Base-by-base conservation (phyloP, 768 basidiomycete species). In the Artomyces pyxidatus region DNA sequence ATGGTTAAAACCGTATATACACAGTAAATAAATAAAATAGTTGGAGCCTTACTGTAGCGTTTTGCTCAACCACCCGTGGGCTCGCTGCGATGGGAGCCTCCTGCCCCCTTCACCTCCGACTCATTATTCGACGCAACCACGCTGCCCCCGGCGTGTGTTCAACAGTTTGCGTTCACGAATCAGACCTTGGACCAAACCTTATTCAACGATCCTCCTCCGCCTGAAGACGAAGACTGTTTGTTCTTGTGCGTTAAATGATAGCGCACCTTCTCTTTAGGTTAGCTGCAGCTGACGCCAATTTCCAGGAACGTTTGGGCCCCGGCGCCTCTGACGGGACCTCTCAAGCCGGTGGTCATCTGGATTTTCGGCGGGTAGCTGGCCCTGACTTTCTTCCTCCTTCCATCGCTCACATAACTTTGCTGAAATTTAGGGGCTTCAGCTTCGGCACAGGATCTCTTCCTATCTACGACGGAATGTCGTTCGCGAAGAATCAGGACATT, bases 291-390 rank as follows among this genome's bases (percentile, higher is more conserved):
- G n/a, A n/a, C n/a, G n/a, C n/a, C n/a, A n/a, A n/a, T n/a, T n/a
- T n/a, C 7, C 11, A 52, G 47, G 22, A 52, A 52, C 40, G 28
- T 49, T 21, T 52, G 47, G 51, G 38, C 52, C 9, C 48, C 48
- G 14, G 19, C 22, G n/a, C n/a, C 43, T 35, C 10, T 42, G 11
- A 43, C 37, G 4, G 37, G 44, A 2, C 21, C 29, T 47, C 44
- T 25, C 30, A 52, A 39, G 14, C 47, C 47, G 9, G 51, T 52
- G 10, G 30, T 52, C 16, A 39, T 52, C 26, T 52, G 51, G 51
- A 19, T 52, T 37, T 52, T 48, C 22, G 51, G 51, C 30, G 51
- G 51, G 51, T 52, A 22, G 38, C 47, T 12, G 6, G 10, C 41
- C 38, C 3, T n/a, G n/a, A n/a, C n/a, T n/a, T n/a, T n/a, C n/a